Base-by-base conservation (phyloP, 73 alveolate genomes). In the Paraurostyla sp. region DNA sequence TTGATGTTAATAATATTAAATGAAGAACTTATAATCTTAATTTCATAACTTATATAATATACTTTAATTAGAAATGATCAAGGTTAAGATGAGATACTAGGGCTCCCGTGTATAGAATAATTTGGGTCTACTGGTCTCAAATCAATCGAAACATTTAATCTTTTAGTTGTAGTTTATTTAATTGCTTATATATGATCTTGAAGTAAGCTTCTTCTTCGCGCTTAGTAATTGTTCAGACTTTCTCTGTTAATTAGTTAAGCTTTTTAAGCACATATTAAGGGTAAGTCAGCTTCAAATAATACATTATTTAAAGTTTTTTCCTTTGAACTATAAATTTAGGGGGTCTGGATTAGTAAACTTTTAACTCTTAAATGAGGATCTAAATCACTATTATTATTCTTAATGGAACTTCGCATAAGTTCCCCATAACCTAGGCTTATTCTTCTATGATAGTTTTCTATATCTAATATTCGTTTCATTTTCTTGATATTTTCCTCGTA, bases 141-240 rank as follows among this genome's bases (percentile, higher is more conserved):
- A 38, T 65, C 82, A 11, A 65, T 65, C 15, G 38, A 22, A 3
- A 65, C 82, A 38, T 65, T 65, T 38, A 65, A 33, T 18, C 46
- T 32, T 40, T 65, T 65, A 13, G n/a, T n/a, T n/a, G 56, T 18
- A 1, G 56, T 65, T 38, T 36, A 65, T 40, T 65, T 65, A 38
- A 65, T 65, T 2, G 82, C 60, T 16, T 65, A 4, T 35, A 65
- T 65, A 38, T 65, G 56, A 6, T 65, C 82, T 65, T 65, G 41
- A 38, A 65, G 16, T 2, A 65, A 38, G 41, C 82, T 65, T 65
- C 82, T 32, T 38, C 58, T 32, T 30, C 42, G 35, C 4, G 0
- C 16, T 65, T 65, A 30, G 23, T 18, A 32, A 36, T 38, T 40
- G 35, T 2, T 3, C 16, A 6, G 13, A 60, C 25, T 58, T 40